These are phyloP conservation scores for Lactarius psammicola DNA, from an alignment of 768 basidiomycete genomes.

Conservation along the genomic window DNA sequence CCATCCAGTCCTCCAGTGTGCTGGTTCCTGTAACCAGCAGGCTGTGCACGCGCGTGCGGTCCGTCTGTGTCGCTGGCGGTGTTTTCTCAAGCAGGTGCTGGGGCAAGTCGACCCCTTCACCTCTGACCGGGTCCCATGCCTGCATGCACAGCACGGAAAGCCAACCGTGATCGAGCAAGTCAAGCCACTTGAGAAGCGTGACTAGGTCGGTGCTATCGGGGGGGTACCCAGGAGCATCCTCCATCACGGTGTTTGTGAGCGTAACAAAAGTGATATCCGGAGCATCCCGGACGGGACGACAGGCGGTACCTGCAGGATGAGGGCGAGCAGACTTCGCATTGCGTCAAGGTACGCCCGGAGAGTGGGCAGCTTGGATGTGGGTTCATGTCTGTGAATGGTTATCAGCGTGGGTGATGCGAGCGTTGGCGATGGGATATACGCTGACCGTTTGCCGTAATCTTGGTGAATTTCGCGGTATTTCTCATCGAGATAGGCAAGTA, in stretches of 20 bases:
- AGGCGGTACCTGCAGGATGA: conserved; percentile 75
- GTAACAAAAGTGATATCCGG: conserved; percentile 65
- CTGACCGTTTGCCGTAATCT: conserved; percentile 74
- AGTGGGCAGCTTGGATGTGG: conserved; percentile 52
- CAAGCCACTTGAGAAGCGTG: conserved; percentile 61
- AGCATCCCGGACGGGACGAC: conserved; percentile 66
- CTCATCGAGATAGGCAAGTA: conserved; percentile 64
- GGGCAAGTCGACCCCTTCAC: conserved; percentile 42
- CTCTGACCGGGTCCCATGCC: conserved; percentile 59
- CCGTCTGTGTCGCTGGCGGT: conserved; percentile 62
- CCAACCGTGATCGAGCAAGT: conserved; percentile 77
- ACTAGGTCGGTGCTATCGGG: conserved; percentile 46
- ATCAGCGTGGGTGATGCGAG: background rate
- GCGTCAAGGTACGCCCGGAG: conserved; percentile 59
- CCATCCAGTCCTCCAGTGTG: conserved; percentile 68
- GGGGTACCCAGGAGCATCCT: conserved; percentile 59
- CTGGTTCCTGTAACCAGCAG: conserved; percentile 59
- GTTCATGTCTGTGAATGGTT: conserved; percentile 39
- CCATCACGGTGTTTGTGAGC: conserved; percentile 66
- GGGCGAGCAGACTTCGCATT: conserved; percentile 51
- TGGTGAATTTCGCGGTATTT: conserved; percentile 63
- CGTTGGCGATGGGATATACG: conserved; percentile 4
- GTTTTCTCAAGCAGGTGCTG: conserved; percentile 41
- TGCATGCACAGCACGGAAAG: conserved; percentile 59
- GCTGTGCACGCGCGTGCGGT: conserved; percentile 66